A percentile compares a stretch with the other conserved stretches of the same genome.
phyloP scores from a whole-genome alignment of 495 filamentous ascomycete genomes.

The Umbilicaria muhlenbergii region DNA sequence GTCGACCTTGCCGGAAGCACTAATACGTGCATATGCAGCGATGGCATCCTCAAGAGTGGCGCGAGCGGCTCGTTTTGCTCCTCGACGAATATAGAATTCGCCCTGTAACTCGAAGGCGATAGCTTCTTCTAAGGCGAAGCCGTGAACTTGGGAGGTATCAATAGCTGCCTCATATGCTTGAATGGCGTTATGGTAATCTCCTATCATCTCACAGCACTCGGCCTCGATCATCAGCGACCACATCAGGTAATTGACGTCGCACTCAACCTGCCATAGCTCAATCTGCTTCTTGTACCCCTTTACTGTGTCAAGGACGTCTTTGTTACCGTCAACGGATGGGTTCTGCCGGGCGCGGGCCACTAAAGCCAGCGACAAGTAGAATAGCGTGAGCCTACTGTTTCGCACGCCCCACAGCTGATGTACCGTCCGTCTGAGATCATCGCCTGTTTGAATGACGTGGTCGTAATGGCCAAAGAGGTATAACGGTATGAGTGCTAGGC shows the following conservation, averaged over 20 bases:
- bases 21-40: conserved; percentile 55
- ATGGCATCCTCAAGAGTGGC: conserved; percentile 57
- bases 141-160: conserved; percentile 66
- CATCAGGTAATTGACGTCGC: conserved; percentile 63
- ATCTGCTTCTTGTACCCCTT: conserved; percentile 45
- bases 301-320: conserved; percentile 39
- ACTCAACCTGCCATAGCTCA: conserved; percentile 49
- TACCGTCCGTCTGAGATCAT: conserved; percentile 38
- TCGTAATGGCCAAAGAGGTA: conserved; percentile 63
- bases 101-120: conserved; percentile 58
- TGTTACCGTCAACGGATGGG: conserved; percentile 30
- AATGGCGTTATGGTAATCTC: conserved; percentile 45
- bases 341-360: conserved; percentile 44
- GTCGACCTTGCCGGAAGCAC: conserved; percentile 52
- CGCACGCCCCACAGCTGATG: conserved; percentile 59
- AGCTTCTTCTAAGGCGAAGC: conserved; percentile 66
- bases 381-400: conserved; percentile 43
- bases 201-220: conserved; percentile 48
- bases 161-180: conserved; percentile 57
- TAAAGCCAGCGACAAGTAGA: conserved; percentile 56
- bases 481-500: conserved; percentile 52
- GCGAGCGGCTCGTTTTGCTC: conserved; percentile 57
- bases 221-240: conserved; percentile 66
- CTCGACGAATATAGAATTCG: conserved; percentile 56
- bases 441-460: conserved; percentile 51